Conservation (phyloP, 1,284 basidiomycete species). For the Papiliotrema nemorosa region DNA sequence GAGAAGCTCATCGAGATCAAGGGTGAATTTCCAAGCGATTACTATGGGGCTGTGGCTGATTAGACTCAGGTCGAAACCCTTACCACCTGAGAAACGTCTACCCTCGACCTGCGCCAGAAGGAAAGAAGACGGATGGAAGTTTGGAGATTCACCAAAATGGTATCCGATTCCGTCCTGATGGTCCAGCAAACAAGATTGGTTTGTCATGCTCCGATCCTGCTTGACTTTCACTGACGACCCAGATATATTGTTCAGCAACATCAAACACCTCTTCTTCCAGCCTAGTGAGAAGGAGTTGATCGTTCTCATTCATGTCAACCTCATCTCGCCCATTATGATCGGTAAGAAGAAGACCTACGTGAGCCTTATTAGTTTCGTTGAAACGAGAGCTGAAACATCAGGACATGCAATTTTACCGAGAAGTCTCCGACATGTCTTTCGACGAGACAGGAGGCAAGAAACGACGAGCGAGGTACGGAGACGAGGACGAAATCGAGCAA, state of each 20-base stretch:
- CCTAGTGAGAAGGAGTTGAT: conserved; percentile 96
- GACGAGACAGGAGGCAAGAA: conserved; percentile 97
- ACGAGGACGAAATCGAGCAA: conserved; percentile 98
- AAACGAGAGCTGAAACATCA: conserved; percentile 38
- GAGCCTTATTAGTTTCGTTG: conserved; percentile 7
- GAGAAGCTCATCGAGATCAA: conserved; percentile 83
- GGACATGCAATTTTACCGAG: conserved; percentile 98
- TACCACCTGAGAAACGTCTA: conserved; percentile 86
- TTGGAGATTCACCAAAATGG: conserved; percentile 98
- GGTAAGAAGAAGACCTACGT: conserved; percentile 97
- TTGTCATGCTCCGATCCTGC: conserved; percentile 33
- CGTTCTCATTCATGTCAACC: conserved; percentile 89
- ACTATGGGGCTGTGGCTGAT: background rate
- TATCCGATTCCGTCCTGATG: conserved; percentile 84
- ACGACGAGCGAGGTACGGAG: conserved; percentile 93
- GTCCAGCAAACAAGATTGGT: conserved; percentile 76
- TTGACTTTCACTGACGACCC: conserved; percentile 4
- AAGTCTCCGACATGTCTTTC: conserved; percentile 96
- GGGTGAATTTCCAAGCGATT: conserved; percentile 48
- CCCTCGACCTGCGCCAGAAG: conserved; percentile 70
- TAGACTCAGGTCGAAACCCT: conserved; percentile 59
- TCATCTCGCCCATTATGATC: conserved; percentile 95
- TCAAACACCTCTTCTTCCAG: conserved; percentile 99
- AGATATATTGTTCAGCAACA: conserved; percentile 95
- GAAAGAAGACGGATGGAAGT: conserved; percentile 67